These are phyloP conservation scores for Cystobasidium ongulense DNA, from an alignment of 768 basidiomycete genomes.

Conservation along the genomic window DNA sequence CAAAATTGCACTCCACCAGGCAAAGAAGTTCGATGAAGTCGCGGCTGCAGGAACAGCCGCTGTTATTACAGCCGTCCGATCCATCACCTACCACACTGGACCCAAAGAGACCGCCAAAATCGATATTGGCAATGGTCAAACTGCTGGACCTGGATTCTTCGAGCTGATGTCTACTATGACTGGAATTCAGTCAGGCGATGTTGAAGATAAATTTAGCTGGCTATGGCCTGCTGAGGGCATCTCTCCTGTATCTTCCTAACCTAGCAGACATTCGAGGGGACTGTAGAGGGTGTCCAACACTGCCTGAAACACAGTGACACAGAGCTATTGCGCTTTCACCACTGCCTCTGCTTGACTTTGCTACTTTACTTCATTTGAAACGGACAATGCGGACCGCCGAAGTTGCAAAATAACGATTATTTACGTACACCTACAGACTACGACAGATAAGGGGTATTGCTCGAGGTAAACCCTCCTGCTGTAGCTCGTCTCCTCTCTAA, in stretches of 20 bases:
- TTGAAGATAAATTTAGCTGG: conserved; percentile 32
- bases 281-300: no score
- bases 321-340: no score
- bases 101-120: conserved; percentile 33
- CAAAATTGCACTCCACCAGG: not conserved
- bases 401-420: no score
- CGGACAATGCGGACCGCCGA: no score
- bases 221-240: conserved; percentile 38
- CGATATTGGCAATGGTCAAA: conserved; percentile 40
- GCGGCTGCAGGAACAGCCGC: conserved; percentile 42
- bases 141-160: conserved; percentile 38
- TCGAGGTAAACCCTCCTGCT: no score
- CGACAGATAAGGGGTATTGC: no score
- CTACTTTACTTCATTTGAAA: no score
- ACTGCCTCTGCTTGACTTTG: no score
- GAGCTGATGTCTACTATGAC: conserved; percentile 38
- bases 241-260: not conserved
- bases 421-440: no score
- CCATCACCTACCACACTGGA: conserved; percentile 37
- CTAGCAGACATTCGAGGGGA: not conserved
- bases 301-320: no score
- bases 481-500: no score
- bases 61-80: conserved; percentile 41
- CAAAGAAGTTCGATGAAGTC: conserved; percentile 39
- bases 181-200: conserved; percentile 39